Evolutionary conservation across 768 basidiomycete genomes (phyloP).

Genomic region (Tulasnella sp.): DNA sequence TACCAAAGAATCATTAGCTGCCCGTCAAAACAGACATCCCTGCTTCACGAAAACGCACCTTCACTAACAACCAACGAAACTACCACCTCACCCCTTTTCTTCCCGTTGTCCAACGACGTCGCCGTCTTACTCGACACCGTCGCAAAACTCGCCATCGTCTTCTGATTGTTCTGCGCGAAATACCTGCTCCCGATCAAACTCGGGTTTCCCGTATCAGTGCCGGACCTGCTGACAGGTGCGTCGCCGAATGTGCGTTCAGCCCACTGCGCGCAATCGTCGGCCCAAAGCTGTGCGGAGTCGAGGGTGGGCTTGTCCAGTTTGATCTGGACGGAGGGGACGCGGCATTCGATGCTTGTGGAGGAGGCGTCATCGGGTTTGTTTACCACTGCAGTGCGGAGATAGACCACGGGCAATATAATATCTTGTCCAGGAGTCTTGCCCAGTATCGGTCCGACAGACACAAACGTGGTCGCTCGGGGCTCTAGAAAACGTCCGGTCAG

Average conservation of each 20-base stretch:
- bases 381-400: background rate
- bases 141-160: slow-evolving; percentile 20
- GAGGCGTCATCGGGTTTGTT: background rate
- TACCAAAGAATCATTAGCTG: background rate
- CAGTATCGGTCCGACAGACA: slow-evolving; percentile 7
- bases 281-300: slow-evolving; percentile 76
- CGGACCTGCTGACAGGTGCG: slow-evolving; percentile 16
- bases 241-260: slow-evolving; percentile 35
- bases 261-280: slow-evolving; percentile 72
- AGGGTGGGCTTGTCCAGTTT: slow-evolving; percentile 47
- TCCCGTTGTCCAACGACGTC: slow-evolving; percentile 18
- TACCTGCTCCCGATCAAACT: slow-evolving; percentile 72
- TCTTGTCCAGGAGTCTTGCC: background rate
- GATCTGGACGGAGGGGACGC: slow-evolving; percentile 25
- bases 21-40: slow-evolving; percentile 25
- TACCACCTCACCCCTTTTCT: slow-evolving; percentile 5
- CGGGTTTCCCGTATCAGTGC: slow-evolving; percentile 37
- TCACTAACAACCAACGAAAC: slow-evolving; percentile 13
- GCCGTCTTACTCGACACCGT: slow-evolving; percentile 20
- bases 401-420: slow-evolving; percentile 2
- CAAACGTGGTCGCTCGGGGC: slow-evolving; percentile 12
- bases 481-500: slow-evolving; percentile 8
- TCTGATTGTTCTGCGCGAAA: slow-evolving; percentile 37
- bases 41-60: background rate
- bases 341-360: background rate